Evolutionary conservation across 495 filamentous ascomycete species (phyloP), one percentile per base, ranked within the genome.

Genomic region (Aspergillus asperescens): DNA sequence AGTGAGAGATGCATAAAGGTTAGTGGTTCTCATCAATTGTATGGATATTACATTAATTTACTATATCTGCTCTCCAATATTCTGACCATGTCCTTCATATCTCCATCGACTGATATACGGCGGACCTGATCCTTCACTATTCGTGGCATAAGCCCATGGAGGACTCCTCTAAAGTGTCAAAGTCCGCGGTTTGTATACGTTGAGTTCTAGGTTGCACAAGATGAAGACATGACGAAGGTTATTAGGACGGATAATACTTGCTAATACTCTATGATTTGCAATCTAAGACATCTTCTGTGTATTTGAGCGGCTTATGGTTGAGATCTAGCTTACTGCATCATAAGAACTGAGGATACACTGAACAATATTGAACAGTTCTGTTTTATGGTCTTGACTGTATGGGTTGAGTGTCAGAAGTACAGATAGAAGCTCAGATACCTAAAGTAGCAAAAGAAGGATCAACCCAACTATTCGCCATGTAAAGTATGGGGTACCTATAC

Each of bases 121-220:
- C 19, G 45, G 39, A 1, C 52, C 52, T 3, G 9, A 6, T 2
- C 56, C 48, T 20, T 55, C 58, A 46, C 58, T 61, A 15, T 48
- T 56, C 16, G 61, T 63, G 20, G 61, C 58, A 52, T 63, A 63
- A 1, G 41, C 51, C 58, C 61, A 12, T 61, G 18, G 4, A 63
- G 40, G 29, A 41, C 37, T 13, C 53, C 53, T 56, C 25, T 16
- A 25, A 12, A 13, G 23, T 40, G 13, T 22, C 25, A 1, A 23
- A 22, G 20, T n/a, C n/a, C n/a, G n/a, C n/a, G 63, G 45, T 66
- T 66, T 18, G 29, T 40, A 20, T 54, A 54, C 22, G 32, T 39
- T 48, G 45, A 48, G 12, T 38, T 48, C n/a, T 24, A n/a, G 13
- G n/a, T 10, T 16, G 31, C 47, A 28, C 7, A 28, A 12, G 47